These are phyloP conservation scores for Rhodofomes roseus DNA, from an alignment of 1,284 basidiomycete species.

Conservation along the genomic window DNA sequence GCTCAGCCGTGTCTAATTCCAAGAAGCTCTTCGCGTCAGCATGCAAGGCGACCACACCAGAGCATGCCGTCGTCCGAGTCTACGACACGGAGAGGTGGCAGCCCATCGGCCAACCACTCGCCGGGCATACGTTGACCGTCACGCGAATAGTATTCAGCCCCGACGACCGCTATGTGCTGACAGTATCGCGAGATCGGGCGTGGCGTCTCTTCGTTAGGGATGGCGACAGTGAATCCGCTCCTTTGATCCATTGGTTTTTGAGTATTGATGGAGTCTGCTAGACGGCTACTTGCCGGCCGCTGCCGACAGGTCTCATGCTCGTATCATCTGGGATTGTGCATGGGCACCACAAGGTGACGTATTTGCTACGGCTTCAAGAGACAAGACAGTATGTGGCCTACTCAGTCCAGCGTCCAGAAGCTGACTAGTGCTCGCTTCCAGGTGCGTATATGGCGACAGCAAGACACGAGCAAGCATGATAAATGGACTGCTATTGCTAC, in stretches of 20 bases:
- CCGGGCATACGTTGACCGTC: conserved; percentile 87
- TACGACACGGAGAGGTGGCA: conserved; percentile 74
- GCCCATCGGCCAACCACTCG: conserved; percentile 65
- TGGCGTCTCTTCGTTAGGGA: conserved; percentile 79
- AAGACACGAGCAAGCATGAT: conserved; percentile 24
- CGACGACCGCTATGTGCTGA: conserved; percentile 75
- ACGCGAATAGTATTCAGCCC: conserved; percentile 89
- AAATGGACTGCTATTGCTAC: conserved; percentile 53
- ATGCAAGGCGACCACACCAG: conserved; percentile 82
- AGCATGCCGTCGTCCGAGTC: conserved; percentile 88
- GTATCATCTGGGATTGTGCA: conserved; percentile 95
- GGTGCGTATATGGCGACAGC: conserved; percentile 70
- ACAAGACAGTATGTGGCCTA: conserved; percentile 74
- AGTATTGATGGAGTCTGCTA: background rate
- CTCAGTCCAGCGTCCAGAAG: background rate
- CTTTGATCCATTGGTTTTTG: background rate
- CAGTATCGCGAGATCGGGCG: conserved; percentile 87
- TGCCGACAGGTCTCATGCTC: conserved; percentile 80
- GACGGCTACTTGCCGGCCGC: conserved; percentile 60
- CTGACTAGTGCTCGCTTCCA: conserved; percentile 27
- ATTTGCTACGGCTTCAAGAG: conserved; percentile 93
- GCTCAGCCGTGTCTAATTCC: conserved; percentile 69
- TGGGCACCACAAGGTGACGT: conserved; percentile 73
- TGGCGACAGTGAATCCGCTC: conserved; percentile 33
- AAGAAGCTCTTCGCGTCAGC: conserved; percentile 83